Evolutionary conservation across 345 rosid genomes (phyloP).

Genomic region (Euphorbia pulcherrima): DNA sequence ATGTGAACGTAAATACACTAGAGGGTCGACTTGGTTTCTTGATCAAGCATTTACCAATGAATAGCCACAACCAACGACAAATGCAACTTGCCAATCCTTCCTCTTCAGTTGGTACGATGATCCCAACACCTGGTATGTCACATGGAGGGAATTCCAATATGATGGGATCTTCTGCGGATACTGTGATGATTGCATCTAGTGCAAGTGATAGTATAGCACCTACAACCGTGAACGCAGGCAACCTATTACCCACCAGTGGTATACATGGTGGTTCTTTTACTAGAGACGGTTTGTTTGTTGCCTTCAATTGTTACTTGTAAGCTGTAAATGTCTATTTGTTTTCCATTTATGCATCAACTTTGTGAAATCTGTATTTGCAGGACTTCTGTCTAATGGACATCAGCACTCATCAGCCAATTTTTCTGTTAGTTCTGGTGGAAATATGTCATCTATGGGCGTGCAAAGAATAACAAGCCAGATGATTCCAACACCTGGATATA

Average conservation of each 20-base stretch:
- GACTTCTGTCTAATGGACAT: conserved; percentile 58
- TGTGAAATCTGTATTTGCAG: conserved; percentile 37
- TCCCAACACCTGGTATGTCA: conserved; percentile 89
- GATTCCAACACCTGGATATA: conserved; percentile 96
- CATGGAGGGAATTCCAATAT: conserved; percentile 49
- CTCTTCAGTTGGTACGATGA: conserved; percentile 67
- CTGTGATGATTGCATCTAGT: conserved; percentile 42
- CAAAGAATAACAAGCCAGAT: conserved; percentile 70
- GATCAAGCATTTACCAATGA: conserved; percentile 36
- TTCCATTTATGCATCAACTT: conserved; percentile 10
- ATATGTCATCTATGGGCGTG: conserved; percentile 54
- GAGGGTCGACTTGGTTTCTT: conserved; percentile 55
- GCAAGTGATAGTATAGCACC: conserved; percentile 50
- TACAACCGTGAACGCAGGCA: conserved; percentile 45
- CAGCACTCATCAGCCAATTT: conserved; percentile 59
- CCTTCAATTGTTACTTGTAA: conserved; percentile 1
- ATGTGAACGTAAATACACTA: conserved; percentile 61
- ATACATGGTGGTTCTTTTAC: conserved; percentile 46
- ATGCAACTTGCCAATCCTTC: conserved; percentile 53
- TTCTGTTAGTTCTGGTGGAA: conserved; percentile 69
- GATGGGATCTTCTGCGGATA: conserved; percentile 56
- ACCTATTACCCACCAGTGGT: conserved; percentile 45
- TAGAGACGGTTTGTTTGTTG: conserved; percentile 42
- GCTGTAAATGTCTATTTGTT: conserved; percentile 9
- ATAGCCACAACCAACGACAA: conserved; percentile 44